A percentile compares a stretch with the other conserved stretches of the same genome.
phyloP scores from a whole-genome alignment of 1,139 yeast genomes.

The Taphrina flavorubra region DNA sequence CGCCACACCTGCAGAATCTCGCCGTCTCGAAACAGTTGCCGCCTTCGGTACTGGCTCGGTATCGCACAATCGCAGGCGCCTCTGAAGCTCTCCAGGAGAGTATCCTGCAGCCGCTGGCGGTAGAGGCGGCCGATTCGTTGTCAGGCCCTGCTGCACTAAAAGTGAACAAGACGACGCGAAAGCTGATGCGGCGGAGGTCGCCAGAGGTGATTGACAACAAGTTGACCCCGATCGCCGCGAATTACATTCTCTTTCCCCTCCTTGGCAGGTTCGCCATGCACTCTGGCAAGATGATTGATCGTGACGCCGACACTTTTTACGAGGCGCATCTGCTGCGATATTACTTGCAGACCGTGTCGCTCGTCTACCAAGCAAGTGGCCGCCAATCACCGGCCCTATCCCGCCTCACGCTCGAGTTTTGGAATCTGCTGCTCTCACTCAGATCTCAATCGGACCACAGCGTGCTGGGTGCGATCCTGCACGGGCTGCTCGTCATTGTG shows the following conservation, averaged over 20 bases:
- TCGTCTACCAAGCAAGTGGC: slow-evolving; percentile 4
- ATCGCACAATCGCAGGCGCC: slow-evolving; percentile 6
- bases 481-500: slow-evolving; percentile 10
- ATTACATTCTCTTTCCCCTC: slow-evolving; percentile 22
- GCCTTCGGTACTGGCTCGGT: slow-evolving; percentile 7
- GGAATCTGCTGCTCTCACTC: slow-evolving; percentile 12
- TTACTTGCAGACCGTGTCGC: slow-evolving; percentile 23
- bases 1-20: slow-evolving; percentile 1
- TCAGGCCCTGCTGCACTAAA: slow-evolving; percentile 34
- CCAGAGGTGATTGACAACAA: slow-evolving; percentile 1
- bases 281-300: slow-evolving; percentile 20
- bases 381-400: slow-evolving; percentile 10
- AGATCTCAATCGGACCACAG: slow-evolving; percentile 14
- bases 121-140: slow-evolving; percentile 22
- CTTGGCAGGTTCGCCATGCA: slow-evolving; percentile 30
- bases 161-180: slow-evolving; percentile 22
- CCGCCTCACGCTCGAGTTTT: slow-evolving; percentile 23
- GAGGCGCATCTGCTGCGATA: slow-evolving; percentile 23
- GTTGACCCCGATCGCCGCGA: slow-evolving; percentile 13
- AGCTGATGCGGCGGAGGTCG: not conserved
- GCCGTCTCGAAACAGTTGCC: slow-evolving; percentile 15
- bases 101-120: slow-evolving; percentile 19
- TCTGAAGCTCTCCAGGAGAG: slow-evolving; percentile 13
- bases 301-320: slow-evolving; percentile 23
- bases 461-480: slow-evolving; percentile 7